Evolutionary conservation across 805 yeast species (phyloP).

Genomic region (Starmerella powellii): DNA sequence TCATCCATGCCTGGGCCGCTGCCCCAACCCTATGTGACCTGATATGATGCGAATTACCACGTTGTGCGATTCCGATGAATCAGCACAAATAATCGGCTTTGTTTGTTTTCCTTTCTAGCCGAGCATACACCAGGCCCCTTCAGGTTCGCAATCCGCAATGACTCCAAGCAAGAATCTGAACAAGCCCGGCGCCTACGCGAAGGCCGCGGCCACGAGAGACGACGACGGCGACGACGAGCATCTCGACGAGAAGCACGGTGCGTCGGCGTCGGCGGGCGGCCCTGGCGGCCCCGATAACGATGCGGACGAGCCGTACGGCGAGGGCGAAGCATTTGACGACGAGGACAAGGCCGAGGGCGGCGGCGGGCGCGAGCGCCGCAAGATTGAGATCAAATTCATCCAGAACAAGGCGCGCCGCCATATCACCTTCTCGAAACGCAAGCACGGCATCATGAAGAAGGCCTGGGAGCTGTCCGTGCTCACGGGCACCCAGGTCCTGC

Average conservation of each 20-base stretch:
- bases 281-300: slow-evolving; percentile 3
- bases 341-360: slow-evolving; percentile 30
- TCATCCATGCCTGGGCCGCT: too few relatives aligned
- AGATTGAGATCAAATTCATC: slow-evolving; percentile 92
- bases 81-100: background rate
- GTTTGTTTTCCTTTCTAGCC: background rate
- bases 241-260: slow-evolving; percentile 1
- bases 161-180: background rate
- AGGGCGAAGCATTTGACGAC: slow-evolving; percentile 31
- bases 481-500: slow-evolving; percentile 92
- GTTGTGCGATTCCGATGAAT: too few relatives aligned
- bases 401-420: slow-evolving; percentile 97
- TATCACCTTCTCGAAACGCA: slow-evolving; percentile 93
- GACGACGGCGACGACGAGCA: slow-evolving; percentile 7
- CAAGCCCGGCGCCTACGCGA: background rate
- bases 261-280: background rate
- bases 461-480: slow-evolving; percentile 95
- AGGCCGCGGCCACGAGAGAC: slow-evolving; percentile 1
- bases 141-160: background rate
- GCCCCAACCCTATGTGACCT: too few relatives aligned
- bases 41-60: too few relatives aligned
- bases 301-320: slow-evolving; percentile 16
- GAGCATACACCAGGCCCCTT: background rate
- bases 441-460: slow-evolving; percentile 98
- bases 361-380: slow-evolving; percentile 50